phyloP scores from a whole-genome alignment of 768 basidiomycete genomes.

The Arthromyces matolae region DNA sequence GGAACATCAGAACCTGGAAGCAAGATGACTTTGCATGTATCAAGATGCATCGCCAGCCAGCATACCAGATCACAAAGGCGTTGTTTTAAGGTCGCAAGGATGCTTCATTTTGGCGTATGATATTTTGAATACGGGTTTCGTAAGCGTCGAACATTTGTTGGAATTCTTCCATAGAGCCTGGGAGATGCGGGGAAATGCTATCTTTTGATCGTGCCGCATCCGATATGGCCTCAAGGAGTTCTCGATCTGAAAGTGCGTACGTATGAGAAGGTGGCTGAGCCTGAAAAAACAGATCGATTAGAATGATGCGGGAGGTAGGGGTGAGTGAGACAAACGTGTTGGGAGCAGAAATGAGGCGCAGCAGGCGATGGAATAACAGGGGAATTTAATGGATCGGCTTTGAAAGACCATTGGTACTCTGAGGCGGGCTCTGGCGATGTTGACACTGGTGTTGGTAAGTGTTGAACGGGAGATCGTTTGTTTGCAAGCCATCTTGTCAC shows the following conservation, averaged over 20 bases:
- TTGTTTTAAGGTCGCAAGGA: not conserved
- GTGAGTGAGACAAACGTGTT: constrained; percentile 4
- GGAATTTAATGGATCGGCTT: constrained; percentile 17
- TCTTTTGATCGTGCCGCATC: constrained; percentile 13
- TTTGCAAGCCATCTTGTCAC: constrained; percentile 22
- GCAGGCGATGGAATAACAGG: constrained; percentile 14
- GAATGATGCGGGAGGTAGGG: not conserved
- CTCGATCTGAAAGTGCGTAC: constrained; percentile 9
- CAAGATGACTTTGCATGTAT: not conserved
- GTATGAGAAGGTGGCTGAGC: constrained; percentile 15
- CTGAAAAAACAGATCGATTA: constrained; percentile 2
- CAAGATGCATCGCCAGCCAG: not conserved
- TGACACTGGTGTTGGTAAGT: constrained; percentile 23
- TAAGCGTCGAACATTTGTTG: constrained; percentile 18
- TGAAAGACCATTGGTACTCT: constrained; percentile 8
- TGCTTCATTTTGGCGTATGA: constrained; percentile 11
- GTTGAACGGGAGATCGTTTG: constrained; percentile 10
- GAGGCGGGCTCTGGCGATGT: constrained; percentile 20
- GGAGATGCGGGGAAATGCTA: constrained; percentile 4
- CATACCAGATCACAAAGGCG: not conserved
- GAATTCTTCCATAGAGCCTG: constrained; percentile 12
- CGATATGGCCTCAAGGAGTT: constrained; percentile 18
- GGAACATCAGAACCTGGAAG: too few species aligned
- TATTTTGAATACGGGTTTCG: constrained; percentile 6
- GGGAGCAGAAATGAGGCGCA: not conserved